Base-by-base conservation (phyloP, 192 early-diverging fungal genomes). In the Backusella tuberculispora region DNA sequence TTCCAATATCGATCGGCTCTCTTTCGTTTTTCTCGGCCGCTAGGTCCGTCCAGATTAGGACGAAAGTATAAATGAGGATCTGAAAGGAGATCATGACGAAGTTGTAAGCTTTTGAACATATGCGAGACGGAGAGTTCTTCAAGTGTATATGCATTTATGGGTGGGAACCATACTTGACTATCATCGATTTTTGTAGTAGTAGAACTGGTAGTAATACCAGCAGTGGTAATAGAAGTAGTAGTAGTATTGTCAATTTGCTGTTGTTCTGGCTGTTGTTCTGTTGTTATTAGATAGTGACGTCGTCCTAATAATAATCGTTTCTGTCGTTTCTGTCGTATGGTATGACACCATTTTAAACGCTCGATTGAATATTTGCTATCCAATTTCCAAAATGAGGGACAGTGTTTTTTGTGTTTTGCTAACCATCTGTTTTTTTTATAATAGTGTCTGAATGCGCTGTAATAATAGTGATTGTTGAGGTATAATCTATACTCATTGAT, bases 21-120 rank as follows among this genome's bases (percentile, higher is more conserved):
- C n/a, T 83, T 79, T 60, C 84, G 79, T 74, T 93, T 93, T 43
- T 80, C 88, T 38, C 53, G 53, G 53, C 53, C 53, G 4, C 21
- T 26, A 5, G 53, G 53, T 2, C 93, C 92, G 65, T 91, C 90
- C 34, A 88, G 84, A 80, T 94, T 95, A 40, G 94, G 95, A 17
- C 94, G 89, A 86, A 97, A 97, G 78, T 94, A 90, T 34, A 97
- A 86, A 76, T 96, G 90, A 4, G 94, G 91, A 78, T 97, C 95
- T 76, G 96, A 94, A 42, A 92, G 85, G 64, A 97, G 86, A 76
- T 97, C 96, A 71, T 97, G 96, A 15, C 96, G 88, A 17, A 97
- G 87, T 48, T 95, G 94, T 43, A 92, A 82, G 76, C 94, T 95
- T 63, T 91, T 88, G 74, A 96, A 84, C 44, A 97, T 94, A 83